Evolutionary conservation across 2,329 filamentous ascomycete genomes (phyloP).

Genomic region (Helotiales sp.): DNA sequence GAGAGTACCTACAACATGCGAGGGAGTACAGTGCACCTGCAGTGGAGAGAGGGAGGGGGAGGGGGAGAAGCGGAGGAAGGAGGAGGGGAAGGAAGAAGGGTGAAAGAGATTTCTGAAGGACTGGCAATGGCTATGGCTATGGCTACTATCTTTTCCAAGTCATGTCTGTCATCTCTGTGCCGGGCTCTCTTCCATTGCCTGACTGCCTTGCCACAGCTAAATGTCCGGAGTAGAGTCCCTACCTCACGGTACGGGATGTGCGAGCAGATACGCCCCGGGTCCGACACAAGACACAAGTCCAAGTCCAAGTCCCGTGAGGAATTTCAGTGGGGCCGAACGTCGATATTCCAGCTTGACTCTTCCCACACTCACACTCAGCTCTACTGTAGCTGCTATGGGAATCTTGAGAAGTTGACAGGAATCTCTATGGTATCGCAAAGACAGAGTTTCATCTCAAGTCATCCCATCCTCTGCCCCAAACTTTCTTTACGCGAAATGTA

Average conservation of each 20-base stretch:
- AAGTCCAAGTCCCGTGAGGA: too few relatives aligned
- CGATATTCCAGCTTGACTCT: too few relatives aligned
- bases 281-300: background rate
- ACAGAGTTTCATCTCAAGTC: background rate
- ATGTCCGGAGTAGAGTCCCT: too few relatives aligned
- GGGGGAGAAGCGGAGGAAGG: background rate
- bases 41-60: background rate
- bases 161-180: constrained; percentile 3
- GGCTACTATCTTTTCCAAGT: background rate
- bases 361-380: background rate
- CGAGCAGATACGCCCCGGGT: background rate
- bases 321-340: background rate
- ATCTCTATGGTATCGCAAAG: background rate
- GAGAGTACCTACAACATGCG: constrained; percentile 10
- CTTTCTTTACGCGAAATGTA: constrained; percentile 3
- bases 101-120: background rate
- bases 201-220: background rate
- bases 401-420: background rate
- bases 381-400: background rate
- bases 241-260: background rate
- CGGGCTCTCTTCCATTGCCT: background rate
- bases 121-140: background rate
- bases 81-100: background rate
- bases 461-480: background rate
- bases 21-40: too few relatives aligned